These are phyloP conservation scores for Vaccinium macrocarpon DNA, from an alignment of 148 eudicot genomes.

Conservation along the genomic window DNA sequence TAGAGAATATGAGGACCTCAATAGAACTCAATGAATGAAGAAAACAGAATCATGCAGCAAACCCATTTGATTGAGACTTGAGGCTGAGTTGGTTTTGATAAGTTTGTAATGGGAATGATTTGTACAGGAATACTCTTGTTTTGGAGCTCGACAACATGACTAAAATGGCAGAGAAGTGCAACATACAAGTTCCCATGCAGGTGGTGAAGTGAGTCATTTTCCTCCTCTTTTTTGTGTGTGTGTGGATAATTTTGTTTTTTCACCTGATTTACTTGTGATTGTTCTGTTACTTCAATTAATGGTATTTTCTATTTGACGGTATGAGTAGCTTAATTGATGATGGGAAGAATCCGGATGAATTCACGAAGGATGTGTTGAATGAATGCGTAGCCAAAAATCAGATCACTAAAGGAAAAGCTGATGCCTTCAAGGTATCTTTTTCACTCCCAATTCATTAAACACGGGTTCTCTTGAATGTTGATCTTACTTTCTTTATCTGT, in stretches of 20 bases:
- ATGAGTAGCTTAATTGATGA: conserved; percentile 66
- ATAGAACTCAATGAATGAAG: background rate
- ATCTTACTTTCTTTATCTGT: background rate
- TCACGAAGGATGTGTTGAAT: conserved; percentile 74
- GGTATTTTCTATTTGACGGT: background rate
- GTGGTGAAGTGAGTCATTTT: conserved; percentile 58
- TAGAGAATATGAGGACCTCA: background rate
- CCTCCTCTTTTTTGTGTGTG: background rate
- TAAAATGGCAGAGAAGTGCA: conserved; percentile 66
- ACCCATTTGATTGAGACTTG: background rate
- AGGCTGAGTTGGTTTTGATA: background rate
- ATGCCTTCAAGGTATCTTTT: conserved; percentile 72
- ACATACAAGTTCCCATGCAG: conserved; percentile 81
- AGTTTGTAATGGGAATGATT: background rate
- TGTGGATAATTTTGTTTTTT: background rate
- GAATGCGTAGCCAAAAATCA: conserved; percentile 75
- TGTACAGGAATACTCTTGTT: conserved; percentile 53
- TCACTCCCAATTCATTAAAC: background rate
- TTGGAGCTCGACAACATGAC: conserved; percentile 76
- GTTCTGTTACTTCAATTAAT: no score
- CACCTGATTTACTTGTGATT: background rate
- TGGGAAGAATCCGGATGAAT: conserved; percentile 88
- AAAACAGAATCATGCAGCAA: background rate
- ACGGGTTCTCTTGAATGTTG: background rate
- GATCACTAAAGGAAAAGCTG: conserved; percentile 80